These are phyloP conservation scores for Diaporthe citrichinensis DNA, from an alignment of 2,329 filamentous ascomycete genomes.

Conservation along the genomic window DNA sequence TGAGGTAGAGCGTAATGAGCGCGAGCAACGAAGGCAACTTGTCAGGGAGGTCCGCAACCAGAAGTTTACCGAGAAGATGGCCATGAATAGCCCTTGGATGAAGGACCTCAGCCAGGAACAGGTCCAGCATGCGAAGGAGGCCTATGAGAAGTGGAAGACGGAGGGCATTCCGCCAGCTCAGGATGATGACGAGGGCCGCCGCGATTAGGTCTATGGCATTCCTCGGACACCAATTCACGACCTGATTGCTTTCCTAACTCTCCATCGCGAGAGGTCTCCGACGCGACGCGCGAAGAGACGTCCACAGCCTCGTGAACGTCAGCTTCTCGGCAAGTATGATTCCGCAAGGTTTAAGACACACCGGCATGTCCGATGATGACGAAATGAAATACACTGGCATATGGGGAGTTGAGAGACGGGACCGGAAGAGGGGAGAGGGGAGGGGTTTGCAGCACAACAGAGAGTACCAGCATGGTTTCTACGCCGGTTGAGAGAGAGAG, in stretches of 20 bases:
- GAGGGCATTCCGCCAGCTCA: constrained; percentile 54
- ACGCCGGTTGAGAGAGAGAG: not conserved
- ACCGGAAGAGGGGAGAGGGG: not conserved
- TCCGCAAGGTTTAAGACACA: no score
- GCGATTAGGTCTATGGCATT: not conserved
- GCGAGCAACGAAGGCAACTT: constrained; percentile 58
- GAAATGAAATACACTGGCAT: constrained; percentile 30
- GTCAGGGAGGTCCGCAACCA: constrained; percentile 58
- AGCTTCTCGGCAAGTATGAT: not conserved
- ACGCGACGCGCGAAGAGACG: not conserved
- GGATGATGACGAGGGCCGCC: constrained; percentile 21
- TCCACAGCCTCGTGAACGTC: no score
- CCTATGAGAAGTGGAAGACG: constrained; percentile 68
- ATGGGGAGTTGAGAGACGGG: not conserved
- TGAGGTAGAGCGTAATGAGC: constrained; percentile 74
- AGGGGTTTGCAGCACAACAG: not conserved
- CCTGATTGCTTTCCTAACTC: not conserved
- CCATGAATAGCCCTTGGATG: constrained; percentile 85
- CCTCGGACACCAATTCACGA: not conserved
- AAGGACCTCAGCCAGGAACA: constrained; percentile 84
- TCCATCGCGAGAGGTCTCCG: not conserved
- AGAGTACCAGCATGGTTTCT: not conserved
- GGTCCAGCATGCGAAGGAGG: constrained; percentile 80
- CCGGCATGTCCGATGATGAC: not conserved
- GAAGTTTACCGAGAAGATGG: constrained; percentile 80